Evolutionary conservation across 225 moss, liverwort and hornwort genomes (phyloP).

Genomic region (Straminergon stramineum): DNA sequence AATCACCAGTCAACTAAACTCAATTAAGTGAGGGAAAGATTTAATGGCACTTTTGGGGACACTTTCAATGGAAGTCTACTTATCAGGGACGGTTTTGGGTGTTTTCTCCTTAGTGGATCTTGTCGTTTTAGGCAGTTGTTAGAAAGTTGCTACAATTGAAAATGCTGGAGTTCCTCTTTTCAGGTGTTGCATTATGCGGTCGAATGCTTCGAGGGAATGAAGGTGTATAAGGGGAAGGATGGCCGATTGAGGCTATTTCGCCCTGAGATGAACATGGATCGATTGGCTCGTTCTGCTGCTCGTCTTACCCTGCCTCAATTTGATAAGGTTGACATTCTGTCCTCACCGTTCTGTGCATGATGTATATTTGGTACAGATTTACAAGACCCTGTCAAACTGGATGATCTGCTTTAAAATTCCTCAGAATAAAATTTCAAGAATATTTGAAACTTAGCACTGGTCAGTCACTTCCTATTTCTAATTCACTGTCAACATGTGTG

Average conservation of each 20-base stretch:
- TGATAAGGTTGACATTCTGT: conserved; percentile 50
- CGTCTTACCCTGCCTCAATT: conserved; percentile 71
- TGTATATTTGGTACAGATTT: background rate
- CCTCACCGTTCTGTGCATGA: background rate
- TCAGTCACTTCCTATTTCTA: background rate
- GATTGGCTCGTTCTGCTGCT: conserved; percentile 61
- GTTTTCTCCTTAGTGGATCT: background rate
- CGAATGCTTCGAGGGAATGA: conserved; percentile 89
- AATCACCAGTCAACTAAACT: background rate
- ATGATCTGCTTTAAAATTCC: background rate
- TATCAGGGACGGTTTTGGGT: background rate
- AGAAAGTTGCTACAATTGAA: background rate
- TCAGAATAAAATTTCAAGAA: background rate
- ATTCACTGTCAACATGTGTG: background rate
- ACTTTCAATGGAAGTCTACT: background rate
- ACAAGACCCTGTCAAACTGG: background rate
- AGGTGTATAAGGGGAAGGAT: conserved; percentile 72
- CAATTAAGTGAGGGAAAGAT: background rate
- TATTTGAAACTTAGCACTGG: background rate
- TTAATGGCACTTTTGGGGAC: background rate
- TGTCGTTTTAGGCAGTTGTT: background rate
- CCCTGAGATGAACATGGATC: conserved; percentile 78
- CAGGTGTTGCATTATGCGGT: conserved; percentile 85
- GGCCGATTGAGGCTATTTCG: conserved; percentile 65
- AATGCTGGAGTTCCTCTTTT: background rate